phyloP scores from a whole-genome alignment of 352 stramenopile species.

The Blastocystis sp. region DNA sequence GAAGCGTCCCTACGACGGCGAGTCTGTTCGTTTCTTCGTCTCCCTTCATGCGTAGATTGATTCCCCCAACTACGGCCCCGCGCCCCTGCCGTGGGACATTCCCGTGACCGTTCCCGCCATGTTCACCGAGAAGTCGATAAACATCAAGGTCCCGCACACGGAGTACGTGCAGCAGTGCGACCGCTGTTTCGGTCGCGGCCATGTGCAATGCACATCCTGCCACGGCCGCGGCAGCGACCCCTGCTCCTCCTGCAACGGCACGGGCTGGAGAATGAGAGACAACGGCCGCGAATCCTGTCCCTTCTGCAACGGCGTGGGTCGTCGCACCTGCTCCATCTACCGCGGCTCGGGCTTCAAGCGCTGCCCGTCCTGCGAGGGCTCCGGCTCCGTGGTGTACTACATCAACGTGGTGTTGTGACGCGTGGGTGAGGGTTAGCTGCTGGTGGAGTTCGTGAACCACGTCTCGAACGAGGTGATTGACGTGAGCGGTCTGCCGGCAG shows the following conservation, averaged over 20 bases:
- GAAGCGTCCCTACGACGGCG: background rate
- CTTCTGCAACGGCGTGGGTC: background rate
- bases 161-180: background rate
- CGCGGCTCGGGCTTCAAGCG: background rate
- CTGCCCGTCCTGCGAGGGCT: background rate
- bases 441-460: constrained; percentile 9
- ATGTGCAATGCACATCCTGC: background rate
- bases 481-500: background rate
- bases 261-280: background rate
- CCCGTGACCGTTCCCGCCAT: background rate
- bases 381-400: background rate
- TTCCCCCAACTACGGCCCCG: background rate
- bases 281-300: background rate
- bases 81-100: background rate
- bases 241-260: background rate
- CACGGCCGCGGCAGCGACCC: background rate
- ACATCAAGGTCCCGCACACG: background rate
- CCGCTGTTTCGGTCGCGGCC: background rate
- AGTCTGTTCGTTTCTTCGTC: background rate
- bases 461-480: constrained; percentile 3
- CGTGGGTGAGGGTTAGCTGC: background rate
- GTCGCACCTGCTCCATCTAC: background rate
- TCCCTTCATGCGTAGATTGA: constrained; percentile 2
- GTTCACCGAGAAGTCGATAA: background rate
- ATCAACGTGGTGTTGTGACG: background rate